phyloP scores from a whole-genome alignment of 768 basidiomycete genomes.

The Boletus subcaerulescens region DNA sequence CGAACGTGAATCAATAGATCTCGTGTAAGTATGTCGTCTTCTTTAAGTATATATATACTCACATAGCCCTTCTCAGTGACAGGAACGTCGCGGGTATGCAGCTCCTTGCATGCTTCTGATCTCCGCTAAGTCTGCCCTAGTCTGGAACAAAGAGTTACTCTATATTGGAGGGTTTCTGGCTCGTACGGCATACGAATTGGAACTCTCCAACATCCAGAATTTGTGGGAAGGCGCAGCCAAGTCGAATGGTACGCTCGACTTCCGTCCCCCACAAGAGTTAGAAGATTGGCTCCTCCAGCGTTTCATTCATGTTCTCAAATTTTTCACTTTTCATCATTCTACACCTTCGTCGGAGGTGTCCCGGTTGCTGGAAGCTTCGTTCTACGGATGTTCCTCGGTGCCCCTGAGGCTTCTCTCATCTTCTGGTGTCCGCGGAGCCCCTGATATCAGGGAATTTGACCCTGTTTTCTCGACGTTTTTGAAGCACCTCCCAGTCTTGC shows the following conservation, averaged over 20 bases:
- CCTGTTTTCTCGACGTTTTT: constrained; percentile 70
- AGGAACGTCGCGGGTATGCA: constrained; percentile 69
- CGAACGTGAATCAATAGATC: constrained; percentile 89
- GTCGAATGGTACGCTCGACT: constrained; percentile 27
- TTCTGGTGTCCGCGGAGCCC: constrained; percentile 6
- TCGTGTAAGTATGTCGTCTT: constrained; percentile 54
- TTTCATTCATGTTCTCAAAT: constrained; percentile 76
- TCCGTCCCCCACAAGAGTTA: constrained; percentile 38
- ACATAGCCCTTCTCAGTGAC: constrained; percentile 49
- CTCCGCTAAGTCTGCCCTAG: constrained; percentile 32
- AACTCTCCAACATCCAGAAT: constrained; percentile 57
- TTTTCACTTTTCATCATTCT: constrained; percentile 86
- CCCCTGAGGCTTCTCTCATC: constrained; percentile 10
- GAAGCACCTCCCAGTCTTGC: constrained; percentile 71
- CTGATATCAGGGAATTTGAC: constrained; percentile 55
- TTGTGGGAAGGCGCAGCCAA: constrained; percentile 54
- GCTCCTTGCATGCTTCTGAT: neutral
- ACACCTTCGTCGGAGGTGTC: constrained; percentile 85
- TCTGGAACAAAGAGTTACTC: constrained; percentile 90
- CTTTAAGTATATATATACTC: neutral
- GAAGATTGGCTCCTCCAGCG: constrained; percentile 52
- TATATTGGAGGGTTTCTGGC: constrained; percentile 80
- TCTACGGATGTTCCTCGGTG: constrained; percentile 30
- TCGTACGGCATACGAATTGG: constrained; percentile 81
- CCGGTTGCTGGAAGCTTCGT: constrained; percentile 66